Evolutionary conservation across 108 stramenopile genomes (phyloP).

Genomic region (Mediolabrus comicus): DNA sequence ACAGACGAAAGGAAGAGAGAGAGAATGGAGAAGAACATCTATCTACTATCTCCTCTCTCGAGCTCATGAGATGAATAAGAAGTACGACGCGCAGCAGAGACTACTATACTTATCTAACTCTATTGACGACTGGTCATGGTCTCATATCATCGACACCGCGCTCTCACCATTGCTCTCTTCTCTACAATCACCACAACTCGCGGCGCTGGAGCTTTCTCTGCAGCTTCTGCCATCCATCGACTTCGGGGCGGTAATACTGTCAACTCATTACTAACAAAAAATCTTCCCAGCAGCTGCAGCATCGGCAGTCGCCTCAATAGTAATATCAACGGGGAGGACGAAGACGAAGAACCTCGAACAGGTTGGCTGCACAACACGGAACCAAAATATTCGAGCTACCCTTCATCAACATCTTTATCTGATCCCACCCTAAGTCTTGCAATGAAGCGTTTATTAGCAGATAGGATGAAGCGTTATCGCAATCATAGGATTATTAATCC

Average conservation of each 20-base stretch:
- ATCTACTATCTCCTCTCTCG: no score
- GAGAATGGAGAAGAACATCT: no score
- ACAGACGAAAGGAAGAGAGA: no score
- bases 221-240: not conserved
- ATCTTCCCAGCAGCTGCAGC: not conserved
- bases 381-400: slow-evolving; percentile 10
- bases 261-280: no score
- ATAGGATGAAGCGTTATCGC: slow-evolving; percentile 61
- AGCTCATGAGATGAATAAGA: no score
- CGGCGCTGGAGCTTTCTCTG: not conserved
- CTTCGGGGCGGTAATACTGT: no score
- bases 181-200: not conserved
- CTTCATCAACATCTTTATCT: slow-evolving; percentile 10
- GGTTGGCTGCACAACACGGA: slow-evolving; percentile 88
- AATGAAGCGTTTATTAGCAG: slow-evolving; percentile 48
- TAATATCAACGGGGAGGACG: not conserved
- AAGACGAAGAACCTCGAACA: slow-evolving; percentile 53
- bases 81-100: no score
- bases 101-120: no score
- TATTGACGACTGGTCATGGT: no score
- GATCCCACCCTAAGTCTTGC: slow-evolving; percentile 7
- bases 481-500: slow-evolving; percentile 80
- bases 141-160: not conserved
- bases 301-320: not conserved
- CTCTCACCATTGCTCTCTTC: not conserved